Percentiles rank a stretch among this genome's conserved stretches.
phyloP scores from a whole-genome alignment of 352 stramenopile species.

The Nothophytophthora sp. region DNA sequence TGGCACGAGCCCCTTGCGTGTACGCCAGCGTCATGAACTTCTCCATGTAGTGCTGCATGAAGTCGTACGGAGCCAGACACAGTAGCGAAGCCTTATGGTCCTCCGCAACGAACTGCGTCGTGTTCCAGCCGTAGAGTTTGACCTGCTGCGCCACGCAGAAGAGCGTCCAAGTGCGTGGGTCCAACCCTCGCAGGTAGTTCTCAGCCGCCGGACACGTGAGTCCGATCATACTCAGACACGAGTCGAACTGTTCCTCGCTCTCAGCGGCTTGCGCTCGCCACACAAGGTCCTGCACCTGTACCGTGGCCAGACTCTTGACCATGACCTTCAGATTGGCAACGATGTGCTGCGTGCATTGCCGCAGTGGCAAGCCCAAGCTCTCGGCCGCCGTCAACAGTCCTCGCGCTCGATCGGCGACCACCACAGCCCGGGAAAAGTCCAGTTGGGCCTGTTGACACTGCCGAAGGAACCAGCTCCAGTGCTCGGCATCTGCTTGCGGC shows the following conservation, averaged over 20 bases:
- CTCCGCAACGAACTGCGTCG: conserved; percentile 23
- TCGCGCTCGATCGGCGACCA: conserved; percentile 23
- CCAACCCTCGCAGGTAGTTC: conserved; percentile 28
- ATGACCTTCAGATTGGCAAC: conserved; percentile 29
- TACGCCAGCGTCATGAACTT: conserved; percentile 33
- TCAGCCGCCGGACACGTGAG: conserved; percentile 34
- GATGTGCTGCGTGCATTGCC: conserved; percentile 33
- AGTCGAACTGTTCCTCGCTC: conserved; percentile 34
- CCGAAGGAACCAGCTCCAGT: conserved; percentile 33
- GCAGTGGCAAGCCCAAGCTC: conserved; percentile 9
- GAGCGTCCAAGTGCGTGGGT: conserved; percentile 24
- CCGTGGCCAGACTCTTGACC: conserved; percentile 29
- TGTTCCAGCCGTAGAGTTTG: conserved; percentile 35
- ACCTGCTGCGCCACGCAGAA: conserved; percentile 30
- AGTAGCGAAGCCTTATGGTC: conserved; percentile 17
- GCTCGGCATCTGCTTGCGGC: conserved; percentile 18
- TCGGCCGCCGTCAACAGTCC: conserved; percentile 17
- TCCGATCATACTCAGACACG: conserved; percentile 36
- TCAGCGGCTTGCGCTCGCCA: conserved; percentile 34
- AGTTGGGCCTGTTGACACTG: conserved; percentile 29
- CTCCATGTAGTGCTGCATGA: conserved; percentile 42
- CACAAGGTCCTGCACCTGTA: conserved; percentile 38
- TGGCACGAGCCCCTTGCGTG: conserved; percentile 21
- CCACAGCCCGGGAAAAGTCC: conserved; percentile 18
- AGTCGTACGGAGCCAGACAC: conserved; percentile 29